Conservation (phyloP, 1,284 basidiomycete species). For the Peniophora sp. region DNA sequence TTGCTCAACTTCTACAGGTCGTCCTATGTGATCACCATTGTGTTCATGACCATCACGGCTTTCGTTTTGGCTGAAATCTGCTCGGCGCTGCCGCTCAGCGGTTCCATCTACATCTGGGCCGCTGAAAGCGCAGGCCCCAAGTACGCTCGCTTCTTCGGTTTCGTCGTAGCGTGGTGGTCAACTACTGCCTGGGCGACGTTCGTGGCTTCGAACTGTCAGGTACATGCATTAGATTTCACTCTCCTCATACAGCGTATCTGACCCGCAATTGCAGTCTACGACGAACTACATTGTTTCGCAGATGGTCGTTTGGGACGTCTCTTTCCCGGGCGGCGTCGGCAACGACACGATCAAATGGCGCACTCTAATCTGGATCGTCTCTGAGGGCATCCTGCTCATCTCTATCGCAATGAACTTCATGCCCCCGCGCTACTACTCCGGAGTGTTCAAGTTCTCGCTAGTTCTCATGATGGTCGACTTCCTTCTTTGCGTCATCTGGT, state of each 20-base stretch:
- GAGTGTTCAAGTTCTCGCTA: constrained; percentile 68
- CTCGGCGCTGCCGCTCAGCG: constrained; percentile 77
- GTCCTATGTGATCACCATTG: constrained; percentile 68
- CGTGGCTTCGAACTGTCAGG: constrained; percentile 76
- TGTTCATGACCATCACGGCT: constrained; percentile 82
- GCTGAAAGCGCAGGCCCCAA: constrained; percentile 82
- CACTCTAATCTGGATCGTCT: constrained; percentile 72
- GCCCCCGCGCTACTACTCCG: constrained; percentile 65
- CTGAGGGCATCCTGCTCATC: constrained; percentile 60
- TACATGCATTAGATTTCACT: no score
- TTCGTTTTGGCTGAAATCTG: constrained; percentile 81
- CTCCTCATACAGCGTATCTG: not conserved
- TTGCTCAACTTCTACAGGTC: constrained; percentile 41
- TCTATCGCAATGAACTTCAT: constrained; percentile 77
- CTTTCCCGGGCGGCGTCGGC: constrained; percentile 70
- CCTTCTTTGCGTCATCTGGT: constrained; percentile 79
- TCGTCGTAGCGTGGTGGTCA: constrained; percentile 85
- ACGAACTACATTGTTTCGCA: constrained; percentile 82
- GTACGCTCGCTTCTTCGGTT: constrained; percentile 76
- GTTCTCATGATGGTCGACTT: constrained; percentile 75
- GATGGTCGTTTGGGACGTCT: constrained; percentile 67
- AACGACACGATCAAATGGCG: constrained; percentile 76
- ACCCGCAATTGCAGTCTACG: no score
- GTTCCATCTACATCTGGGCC: constrained; percentile 88
- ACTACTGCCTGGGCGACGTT: constrained; percentile 89